These are phyloP conservation scores for Aspergillus diversus DNA, from an alignment of 495 filamentous ascomycete genomes.

Conservation along the genomic window DNA sequence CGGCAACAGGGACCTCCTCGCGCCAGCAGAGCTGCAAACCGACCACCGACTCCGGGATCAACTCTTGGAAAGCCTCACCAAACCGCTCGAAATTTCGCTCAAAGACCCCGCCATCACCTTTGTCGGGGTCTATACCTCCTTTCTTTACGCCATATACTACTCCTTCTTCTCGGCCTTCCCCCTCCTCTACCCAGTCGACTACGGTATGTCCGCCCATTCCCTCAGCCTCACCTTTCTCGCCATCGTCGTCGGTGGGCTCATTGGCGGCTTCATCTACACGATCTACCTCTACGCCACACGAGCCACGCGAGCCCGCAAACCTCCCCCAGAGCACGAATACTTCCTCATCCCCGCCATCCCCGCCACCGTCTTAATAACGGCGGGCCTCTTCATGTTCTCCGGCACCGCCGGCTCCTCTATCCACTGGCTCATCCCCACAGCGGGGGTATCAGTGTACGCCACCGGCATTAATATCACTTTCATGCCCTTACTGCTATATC, in stretches of 20 bases:
- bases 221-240: slow-evolving; percentile 54
- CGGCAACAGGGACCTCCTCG: slow-evolving; percentile 31
- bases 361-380: slow-evolving; percentile 46
- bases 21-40: slow-evolving; percentile 41
- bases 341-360: slow-evolving; percentile 47
- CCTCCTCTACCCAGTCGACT: slow-evolving; percentile 51
- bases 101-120: slow-evolving; percentile 21
- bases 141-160: slow-evolving; percentile 39
- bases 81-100: slow-evolving; percentile 14
- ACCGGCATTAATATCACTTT: slow-evolving; percentile 1
- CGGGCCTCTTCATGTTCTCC: slow-evolving; percentile 60
- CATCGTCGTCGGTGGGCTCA: slow-evolving; percentile 47
- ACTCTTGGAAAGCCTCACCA: slow-evolving; percentile 18
- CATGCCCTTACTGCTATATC: slow-evolving; percentile 45
- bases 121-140: slow-evolving; percentile 21
- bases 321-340: slow-evolving; percentile 32
- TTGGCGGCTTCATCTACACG: slow-evolving; percentile 48
- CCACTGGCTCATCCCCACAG: slow-evolving; percentile 65
- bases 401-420: slow-evolving; percentile 49
- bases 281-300: slow-evolving; percentile 12
- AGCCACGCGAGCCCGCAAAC: slow-evolving; percentile 25
- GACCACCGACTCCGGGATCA: slow-evolving; percentile 24
- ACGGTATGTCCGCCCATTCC: slow-evolving; percentile 48
- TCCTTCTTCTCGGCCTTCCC: slow-evolving; percentile 60
- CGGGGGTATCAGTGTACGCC: slow-evolving; percentile 54